Evolutionary conservation across 805 yeast genomes (phyloP), one percentile per base, ranked within the genome.

Genomic region (Kuraishia ogatae): DNA sequence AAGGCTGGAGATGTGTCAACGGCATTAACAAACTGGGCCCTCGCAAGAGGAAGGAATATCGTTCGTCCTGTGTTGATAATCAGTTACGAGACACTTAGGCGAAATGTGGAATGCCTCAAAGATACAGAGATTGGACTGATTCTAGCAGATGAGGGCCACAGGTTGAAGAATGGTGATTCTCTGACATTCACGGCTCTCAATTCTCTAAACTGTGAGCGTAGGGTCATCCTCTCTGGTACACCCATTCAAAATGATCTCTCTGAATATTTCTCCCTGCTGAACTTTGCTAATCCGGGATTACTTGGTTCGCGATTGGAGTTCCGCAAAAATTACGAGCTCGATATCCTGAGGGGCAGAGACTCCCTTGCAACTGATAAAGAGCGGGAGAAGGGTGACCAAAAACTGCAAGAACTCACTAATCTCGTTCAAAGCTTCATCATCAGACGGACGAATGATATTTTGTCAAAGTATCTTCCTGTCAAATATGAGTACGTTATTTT

Each of bases 401-500:
- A 87, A 65, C 73, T 94, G 53, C 71, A 73, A 21, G 90, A 87
- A 61, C 72, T 94, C 51, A 83, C 93, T 0, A 80, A 75, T 29
- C 66, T 91, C 50, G 99, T 94, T 1, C 87, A 92, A 39, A 86
- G 83, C 61, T 93, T 93, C 67, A 94, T 94, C 66, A 94, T 94
- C 57, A 80, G 99, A 66, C 83, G 99, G 65, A 91, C 98, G 0
- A 94, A 94, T 71, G 99, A 94, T 68, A 89, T 94, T 62, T 74
- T 94, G 55, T 86, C 97, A 29, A 93, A 94, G 69, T 94, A 94
- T 65, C 76, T 94, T 57, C 99, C 99, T 0, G 89, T 96, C 59
- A 94, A 94, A 69, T 92, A 91, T 66, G 99, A 94, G 68, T 96
- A 94, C 69, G 98, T 94, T 22, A 87, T 94, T n/a, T 94, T 93